Evolutionary conservation across 768 basidiomycete species (phyloP), one percentile per base, ranked within the genome.

Genomic region (Crassisporium funariophilum): DNA sequence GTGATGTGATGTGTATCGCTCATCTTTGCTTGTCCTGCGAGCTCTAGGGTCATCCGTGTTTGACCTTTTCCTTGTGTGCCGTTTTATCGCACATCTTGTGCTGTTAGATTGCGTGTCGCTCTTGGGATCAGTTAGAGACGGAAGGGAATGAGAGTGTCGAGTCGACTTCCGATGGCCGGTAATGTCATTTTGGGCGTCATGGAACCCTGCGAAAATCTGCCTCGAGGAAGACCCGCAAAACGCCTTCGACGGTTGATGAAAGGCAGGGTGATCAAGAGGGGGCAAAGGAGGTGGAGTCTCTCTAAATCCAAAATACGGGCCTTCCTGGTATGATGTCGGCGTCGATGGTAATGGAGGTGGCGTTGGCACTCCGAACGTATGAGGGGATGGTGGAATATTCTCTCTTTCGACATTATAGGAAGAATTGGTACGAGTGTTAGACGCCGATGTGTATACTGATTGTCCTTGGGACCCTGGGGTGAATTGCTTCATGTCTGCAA

Each of bases 221-320:
- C n/a, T n/a, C n/a, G n/a, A n/a, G n/a, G n/a, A n/a, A n/a, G n/a
- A n/a, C n/a, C n/a, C n/a, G n/a, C n/a, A n/a, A n/a, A n/a, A n/a
- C n/a, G n/a, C n/a, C n/a, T 55, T 41, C 24, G 44, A 53, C 12
- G 50, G 31, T 34, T 53, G 49, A 25, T 45, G 53, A 50, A 70
- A 70, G 33, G 59, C 69, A 46, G 58, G 79, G 65, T 76, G 83
- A 43, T 74, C 64, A 21, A 82, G 70, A 12, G 78, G 70, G n/a
- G 82, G 81, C 25, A 84, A 56, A 11, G 82, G 81, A 7, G 82
- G 82, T 4, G 65, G 72, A 22, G 67, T 58, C 15, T 71, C 69
- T 35, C 53, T 64, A 52, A 53, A 63, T 38, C 44, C 58, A 55
- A 62, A 60, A 52, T 51, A 54, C 37, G 61, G 58, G 40, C 58